A percentile compares a stretch with the other conserved stretches of the same genome.
Evolutionary conservation across 73 alveolate species (phyloP).

Genomic region (Tetrahymena elliotti): DNA sequence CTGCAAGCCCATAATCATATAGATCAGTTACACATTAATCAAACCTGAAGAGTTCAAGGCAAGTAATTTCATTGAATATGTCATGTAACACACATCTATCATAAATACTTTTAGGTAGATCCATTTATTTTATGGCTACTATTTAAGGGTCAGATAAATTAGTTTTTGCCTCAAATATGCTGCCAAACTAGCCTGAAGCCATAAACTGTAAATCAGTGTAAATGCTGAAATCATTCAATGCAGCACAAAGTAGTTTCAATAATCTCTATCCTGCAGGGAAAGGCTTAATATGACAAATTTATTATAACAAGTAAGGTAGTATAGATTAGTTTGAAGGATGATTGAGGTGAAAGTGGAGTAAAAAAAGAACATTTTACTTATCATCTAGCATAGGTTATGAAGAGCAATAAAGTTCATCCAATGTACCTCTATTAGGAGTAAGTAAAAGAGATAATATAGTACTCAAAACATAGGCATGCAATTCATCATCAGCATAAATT

Average conservation of each 20-base stretch:
- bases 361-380: conserved; percentile 79
- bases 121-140: conserved; percentile 93
- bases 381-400: conserved; percentile 89
- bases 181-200: conserved; percentile 97
- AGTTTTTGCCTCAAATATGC: conserved; percentile 83
- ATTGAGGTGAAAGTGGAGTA: conserved; percentile 93
- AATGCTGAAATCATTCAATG: conserved; percentile 72
- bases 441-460: conserved; percentile 78
- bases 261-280: conserved; percentile 91
- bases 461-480: conserved; percentile 80
- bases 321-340: conserved; percentile 70
- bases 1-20: conserved; percentile 95
- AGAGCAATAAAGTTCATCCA: conserved; percentile 91
- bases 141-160: conserved; percentile 78
- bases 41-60: conserved; percentile 87
- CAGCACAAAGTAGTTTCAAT: conserved; percentile 74
- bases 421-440: conserved; percentile 95
- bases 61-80: conserved; percentile 92
- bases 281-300: conserved; percentile 66
- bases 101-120: conserved; percentile 82
- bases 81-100: conserved; percentile 93
- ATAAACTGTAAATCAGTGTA: conserved; percentile 82
- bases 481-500: conserved; percentile 91
- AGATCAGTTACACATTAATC: conserved; percentile 91
- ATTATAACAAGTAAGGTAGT: conserved; percentile 68